Percentiles rank a stretch among this genome's conserved stretches.
Evolutionary conservation across 345 rosid genomes (phyloP).

Genomic region (Aegle marmelos): DNA sequence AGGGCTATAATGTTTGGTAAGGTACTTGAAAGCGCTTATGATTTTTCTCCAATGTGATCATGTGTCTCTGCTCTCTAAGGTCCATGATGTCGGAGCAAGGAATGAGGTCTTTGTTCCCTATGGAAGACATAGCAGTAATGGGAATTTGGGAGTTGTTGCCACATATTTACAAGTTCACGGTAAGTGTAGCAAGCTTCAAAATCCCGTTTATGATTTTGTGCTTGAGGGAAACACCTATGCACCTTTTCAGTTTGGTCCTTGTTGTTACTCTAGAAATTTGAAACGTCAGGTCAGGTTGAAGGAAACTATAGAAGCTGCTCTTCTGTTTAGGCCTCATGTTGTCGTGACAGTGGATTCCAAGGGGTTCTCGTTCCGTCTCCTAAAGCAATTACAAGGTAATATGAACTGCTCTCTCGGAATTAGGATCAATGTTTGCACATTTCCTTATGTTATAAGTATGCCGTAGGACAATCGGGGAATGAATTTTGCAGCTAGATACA

Average conservation of each 20-base stretch:
- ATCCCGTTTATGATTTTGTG: not conserved
- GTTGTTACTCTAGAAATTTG: slow-evolving; percentile 10
- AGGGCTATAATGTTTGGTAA: too few species aligned
- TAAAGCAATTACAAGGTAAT: slow-evolving; percentile 73
- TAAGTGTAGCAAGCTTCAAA: slow-evolving; percentile 32
- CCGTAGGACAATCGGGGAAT: slow-evolving; percentile 42
- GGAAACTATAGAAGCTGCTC: slow-evolving; percentile 68
- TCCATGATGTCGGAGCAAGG: slow-evolving; percentile 76
- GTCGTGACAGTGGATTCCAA: slow-evolving; percentile 91
- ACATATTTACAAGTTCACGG: slow-evolving; percentile 69
- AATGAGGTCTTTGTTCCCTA: slow-evolving; percentile 63
- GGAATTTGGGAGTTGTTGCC: slow-evolving; percentile 90
- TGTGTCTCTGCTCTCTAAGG: slow-evolving; percentile 29
- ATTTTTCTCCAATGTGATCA: not conserved
- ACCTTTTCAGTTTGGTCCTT: not conserved
- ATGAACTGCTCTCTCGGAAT: slow-evolving; percentile 12
- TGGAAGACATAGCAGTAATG: slow-evolving; percentile 94
- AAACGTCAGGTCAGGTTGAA: slow-evolving; percentile 56
- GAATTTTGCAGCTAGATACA: slow-evolving; percentile 80
- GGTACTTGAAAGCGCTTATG: not conserved
- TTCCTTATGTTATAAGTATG: slow-evolving; percentile 27
- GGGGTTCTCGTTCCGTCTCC: slow-evolving; percentile 86
- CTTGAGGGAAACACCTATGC: not conserved
- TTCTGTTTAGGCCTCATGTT: slow-evolving; percentile 70
- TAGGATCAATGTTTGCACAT: slow-evolving; percentile 13